Evolutionary conservation across 257 asterid genomes (phyloP).

Genomic region (Petunia axillaris): DNA sequence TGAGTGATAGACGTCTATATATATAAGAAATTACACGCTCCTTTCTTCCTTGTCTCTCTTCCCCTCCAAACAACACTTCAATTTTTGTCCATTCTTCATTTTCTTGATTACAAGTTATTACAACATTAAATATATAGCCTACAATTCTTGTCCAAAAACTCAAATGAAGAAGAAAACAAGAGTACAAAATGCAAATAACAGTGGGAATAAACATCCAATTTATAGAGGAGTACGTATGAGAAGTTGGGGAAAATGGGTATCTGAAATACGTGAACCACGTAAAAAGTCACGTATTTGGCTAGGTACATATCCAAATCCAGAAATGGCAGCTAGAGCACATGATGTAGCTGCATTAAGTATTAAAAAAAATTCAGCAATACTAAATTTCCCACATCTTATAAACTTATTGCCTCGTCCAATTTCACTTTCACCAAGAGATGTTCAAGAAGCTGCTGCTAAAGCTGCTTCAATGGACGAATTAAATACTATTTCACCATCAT

Average conservation of each 20-base stretch:
- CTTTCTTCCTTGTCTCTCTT: background rate
- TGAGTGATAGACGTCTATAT: background rate
- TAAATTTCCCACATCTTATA: slow-evolving; percentile 61
- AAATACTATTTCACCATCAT: background rate
- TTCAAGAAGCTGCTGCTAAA: slow-evolving; percentile 72
- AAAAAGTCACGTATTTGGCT: slow-evolving; percentile 79
- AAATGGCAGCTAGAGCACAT: slow-evolving; percentile 82
- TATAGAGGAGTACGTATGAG: slow-evolving; percentile 77
- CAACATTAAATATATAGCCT: no score
- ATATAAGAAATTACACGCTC: background rate
- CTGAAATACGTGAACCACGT: slow-evolving; percentile 75
- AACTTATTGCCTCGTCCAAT: slow-evolving; percentile 63
- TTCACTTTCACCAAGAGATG: slow-evolving; percentile 55
- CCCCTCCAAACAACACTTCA: background rate
- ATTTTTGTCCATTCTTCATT: background rate
- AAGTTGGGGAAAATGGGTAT: slow-evolving; percentile 85
- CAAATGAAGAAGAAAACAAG: background rate
- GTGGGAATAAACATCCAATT: slow-evolving; percentile 54
- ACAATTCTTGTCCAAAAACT: no score
- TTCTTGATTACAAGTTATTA: background rate
- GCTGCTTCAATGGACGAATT: slow-evolving; percentile 77
- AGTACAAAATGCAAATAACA: slow-evolving; percentile 24
- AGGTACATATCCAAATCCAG: slow-evolving; percentile 69
- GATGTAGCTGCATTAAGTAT: slow-evolving; percentile 73
- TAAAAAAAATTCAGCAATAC: slow-evolving; percentile 52